These are phyloP conservation scores for Bipolaris oryzae DNA, from an alignment of 2,329 filamentous ascomycete genomes.

Conservation along the genomic window DNA sequence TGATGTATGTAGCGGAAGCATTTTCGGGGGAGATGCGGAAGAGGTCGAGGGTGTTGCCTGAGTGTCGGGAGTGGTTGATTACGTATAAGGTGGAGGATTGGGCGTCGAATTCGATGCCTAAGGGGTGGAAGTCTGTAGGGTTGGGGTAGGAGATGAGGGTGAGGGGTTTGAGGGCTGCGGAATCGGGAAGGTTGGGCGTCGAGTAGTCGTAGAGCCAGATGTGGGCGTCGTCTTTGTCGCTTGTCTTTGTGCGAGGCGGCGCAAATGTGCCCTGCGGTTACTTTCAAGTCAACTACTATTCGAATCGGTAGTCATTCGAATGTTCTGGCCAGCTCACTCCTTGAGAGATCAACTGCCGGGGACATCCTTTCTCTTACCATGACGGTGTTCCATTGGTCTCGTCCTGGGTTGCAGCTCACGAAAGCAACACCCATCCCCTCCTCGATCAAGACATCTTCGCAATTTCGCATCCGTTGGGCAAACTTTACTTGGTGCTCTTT, in stretches of 20 bases:
- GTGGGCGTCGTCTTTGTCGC: conserved; percentile 27
- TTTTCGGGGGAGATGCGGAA: conserved; percentile 40
- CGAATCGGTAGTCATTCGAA: too few species aligned
- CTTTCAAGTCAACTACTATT: not conserved
- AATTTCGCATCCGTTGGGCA: conserved; percentile 48
- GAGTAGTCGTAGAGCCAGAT: conserved; percentile 52
- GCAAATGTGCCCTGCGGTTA: conserved; percentile 38
- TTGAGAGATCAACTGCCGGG: too few species aligned
- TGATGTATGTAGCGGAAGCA: conserved; percentile 34
- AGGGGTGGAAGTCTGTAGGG: conserved; percentile 49
- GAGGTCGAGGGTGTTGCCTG: conserved; percentile 37
- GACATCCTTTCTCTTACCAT: conserved; percentile 46
- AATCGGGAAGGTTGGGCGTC: conserved; percentile 21
- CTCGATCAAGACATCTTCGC: conserved; percentile 52
- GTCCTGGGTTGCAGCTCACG: conserved; percentile 51
- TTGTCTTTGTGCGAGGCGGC: conserved; percentile 12
- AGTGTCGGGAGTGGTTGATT: conserved; percentile 47
- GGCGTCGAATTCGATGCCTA: conserved; percentile 50
- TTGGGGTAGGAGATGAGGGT: conserved; percentile 31
- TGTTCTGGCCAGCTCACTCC: too few species aligned
- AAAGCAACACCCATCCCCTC: conserved; percentile 47
- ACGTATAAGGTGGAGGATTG: conserved; percentile 47
- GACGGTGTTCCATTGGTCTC: conserved; percentile 55
- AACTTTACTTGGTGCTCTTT: conserved; percentile 43
- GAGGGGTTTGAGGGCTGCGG: conserved; percentile 33